These are phyloP conservation scores for Biscogniauxia marginata DNA, from an alignment of 2,329 filamentous ascomycete species.

Conservation along the genomic window DNA sequence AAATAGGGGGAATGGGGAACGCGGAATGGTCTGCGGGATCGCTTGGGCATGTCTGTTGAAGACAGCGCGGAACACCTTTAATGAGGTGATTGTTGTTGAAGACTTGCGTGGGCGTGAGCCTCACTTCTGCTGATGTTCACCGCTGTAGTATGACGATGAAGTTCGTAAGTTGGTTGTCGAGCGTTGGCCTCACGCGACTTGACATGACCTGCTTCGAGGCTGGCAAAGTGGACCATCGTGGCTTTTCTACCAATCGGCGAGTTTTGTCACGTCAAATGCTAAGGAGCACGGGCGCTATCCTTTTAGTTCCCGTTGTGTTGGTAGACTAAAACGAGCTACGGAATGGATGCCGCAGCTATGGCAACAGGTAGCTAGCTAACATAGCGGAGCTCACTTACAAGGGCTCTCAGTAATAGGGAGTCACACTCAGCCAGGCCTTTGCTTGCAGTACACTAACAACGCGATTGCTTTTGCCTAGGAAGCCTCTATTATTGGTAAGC, in stretches of 20 bases:
- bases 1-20: constrained; percentile 3
- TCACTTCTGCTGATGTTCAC: constrained; percentile 16
- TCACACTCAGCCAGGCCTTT: too few species aligned
- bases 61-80: constrained; percentile 7
- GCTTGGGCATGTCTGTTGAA: constrained; percentile 25
- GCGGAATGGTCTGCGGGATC: constrained; percentile 1
- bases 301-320: neutral
- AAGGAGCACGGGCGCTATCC: neutral
- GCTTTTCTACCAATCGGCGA: neutral
- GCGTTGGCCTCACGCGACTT: too few species aligned
- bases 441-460: too few species aligned
- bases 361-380: neutral
- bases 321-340: neutral
- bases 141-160: neutral
- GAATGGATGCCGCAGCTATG: neutral
- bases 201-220: neutral
- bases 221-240: neutral
- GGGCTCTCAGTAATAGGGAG: too few species aligned
- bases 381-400: too few species aligned
- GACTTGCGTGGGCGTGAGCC: constrained; percentile 11
- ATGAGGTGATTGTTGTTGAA: constrained; percentile 19
- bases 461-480: too few species aligned
- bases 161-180: neutral
- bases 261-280: neutral
- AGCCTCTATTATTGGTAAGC: too few species aligned